phyloP scores from a whole-genome alignment of 2,329 filamentous ascomycete species.

The Calonectria hongkongensis region DNA sequence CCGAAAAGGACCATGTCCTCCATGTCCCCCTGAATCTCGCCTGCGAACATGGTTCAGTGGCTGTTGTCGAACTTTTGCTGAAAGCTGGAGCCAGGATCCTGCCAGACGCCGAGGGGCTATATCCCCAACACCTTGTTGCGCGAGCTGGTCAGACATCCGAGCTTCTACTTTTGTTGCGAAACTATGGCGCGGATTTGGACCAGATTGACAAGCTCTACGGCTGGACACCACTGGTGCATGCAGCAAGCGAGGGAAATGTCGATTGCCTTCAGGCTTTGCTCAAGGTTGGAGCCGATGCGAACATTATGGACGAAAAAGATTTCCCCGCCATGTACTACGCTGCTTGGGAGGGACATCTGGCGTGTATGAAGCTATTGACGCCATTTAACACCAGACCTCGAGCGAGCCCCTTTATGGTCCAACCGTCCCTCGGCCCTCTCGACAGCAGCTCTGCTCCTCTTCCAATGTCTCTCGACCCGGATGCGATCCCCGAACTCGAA shows the following conservation, averaged over 20 bases:
- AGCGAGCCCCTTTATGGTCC: constrained; percentile 66
- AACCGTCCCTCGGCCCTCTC: constrained; percentile 66
- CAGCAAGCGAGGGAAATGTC: constrained; percentile 96
- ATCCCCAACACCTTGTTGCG: constrained; percentile 96
- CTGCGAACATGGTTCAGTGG: constrained; percentile 92
- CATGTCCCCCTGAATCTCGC: constrained; percentile 95
- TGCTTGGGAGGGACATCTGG: constrained; percentile 96
- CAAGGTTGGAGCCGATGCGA: constrained; percentile 84
- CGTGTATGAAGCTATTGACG: constrained; percentile 92
- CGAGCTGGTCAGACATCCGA: constrained; percentile 89
- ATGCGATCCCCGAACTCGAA: constrained; percentile 93
- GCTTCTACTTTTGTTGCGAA: constrained; percentile 85
- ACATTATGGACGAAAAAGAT: constrained; percentile 92
- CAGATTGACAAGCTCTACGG: constrained; percentile 97
- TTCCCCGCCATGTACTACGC: constrained; percentile 98
- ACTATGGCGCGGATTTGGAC: constrained; percentile 91
- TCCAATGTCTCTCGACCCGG: constrained; percentile 83
- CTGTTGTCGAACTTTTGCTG: constrained; percentile 89
- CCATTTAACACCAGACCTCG: constrained; percentile 70
- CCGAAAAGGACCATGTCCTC: constrained; percentile 93
- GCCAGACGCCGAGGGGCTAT: constrained; percentile 96
- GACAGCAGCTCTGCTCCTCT: constrained; percentile 70
- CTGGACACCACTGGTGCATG: constrained; percentile 97
- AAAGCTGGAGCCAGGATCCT: constrained; percentile 87
- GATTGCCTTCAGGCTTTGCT: constrained; percentile 89